Evolutionary conservation across 371 early-diverging fungal genomes (phyloP).

Genomic region (Circinella umbellata): DNA sequence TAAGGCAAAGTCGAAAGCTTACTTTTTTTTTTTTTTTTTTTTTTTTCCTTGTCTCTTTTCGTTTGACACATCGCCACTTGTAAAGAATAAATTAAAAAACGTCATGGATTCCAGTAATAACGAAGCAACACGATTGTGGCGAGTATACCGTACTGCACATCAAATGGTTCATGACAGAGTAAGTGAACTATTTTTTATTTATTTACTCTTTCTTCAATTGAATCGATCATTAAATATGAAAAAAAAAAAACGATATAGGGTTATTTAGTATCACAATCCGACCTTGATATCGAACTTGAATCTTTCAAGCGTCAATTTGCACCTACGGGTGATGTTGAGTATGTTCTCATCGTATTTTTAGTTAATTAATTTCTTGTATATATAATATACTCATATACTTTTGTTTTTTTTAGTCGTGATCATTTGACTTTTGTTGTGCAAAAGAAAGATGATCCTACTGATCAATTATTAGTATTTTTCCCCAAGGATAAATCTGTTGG

Average conservation of each 20-base stretch:
- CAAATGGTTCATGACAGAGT: conserved; percentile 89
- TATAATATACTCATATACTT: not conserved
- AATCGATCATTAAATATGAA: not conserved
- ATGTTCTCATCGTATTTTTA: conserved; percentile 24
- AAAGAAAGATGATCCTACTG: conserved; percentile 80
- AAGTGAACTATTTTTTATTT: conserved; percentile 11
- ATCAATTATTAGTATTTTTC: conserved; percentile 92
- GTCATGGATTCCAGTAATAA: conserved; percentile 59
- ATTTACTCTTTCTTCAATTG: not conserved
- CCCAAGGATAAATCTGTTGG: conserved; percentile 91
- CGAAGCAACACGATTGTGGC: conserved; percentile 79
- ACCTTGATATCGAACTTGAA: conserved; percentile 85
- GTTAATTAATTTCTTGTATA: too few species aligned
- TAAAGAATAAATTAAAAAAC: not conserved
- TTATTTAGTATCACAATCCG: conserved; percentile 80
- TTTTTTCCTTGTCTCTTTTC: not conserved
- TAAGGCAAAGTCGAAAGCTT: too few species aligned
- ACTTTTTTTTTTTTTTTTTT: not conserved
- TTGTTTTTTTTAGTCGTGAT: conserved; percentile 62
- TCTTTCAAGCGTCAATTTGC: conserved; percentile 77
- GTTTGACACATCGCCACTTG: conserved; percentile 6
- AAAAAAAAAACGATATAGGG: conserved; percentile 58
- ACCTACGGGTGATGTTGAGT: conserved; percentile 81
- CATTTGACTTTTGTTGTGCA: conserved; percentile 87
- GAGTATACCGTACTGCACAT: conserved; percentile 88